Percentiles rank a stretch among this genome's conserved stretches.
These are phyloP conservation scores for Boletus subcaerulescens DNA, from an alignment of 768 basidiomycete species.

Conservation along the genomic window DNA sequence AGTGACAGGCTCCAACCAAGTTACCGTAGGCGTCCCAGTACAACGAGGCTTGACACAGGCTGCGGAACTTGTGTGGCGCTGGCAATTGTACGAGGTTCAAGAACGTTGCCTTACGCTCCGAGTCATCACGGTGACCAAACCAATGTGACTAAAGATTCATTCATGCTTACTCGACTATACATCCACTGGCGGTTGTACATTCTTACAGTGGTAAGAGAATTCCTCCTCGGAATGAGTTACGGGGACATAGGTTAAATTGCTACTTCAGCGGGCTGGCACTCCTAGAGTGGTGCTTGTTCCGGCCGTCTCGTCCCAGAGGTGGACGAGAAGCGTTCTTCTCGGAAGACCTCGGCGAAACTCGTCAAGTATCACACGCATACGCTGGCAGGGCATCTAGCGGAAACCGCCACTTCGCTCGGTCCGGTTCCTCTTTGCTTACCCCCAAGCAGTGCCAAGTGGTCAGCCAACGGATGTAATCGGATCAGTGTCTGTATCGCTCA, in stretches of 20 bases:
- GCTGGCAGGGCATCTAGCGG: conserved; percentile 2
- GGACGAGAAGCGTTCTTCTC: conserved; percentile 2
- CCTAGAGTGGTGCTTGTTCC: conserved; percentile 11
- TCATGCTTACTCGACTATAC: background rate
- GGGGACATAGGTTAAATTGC: background rate
- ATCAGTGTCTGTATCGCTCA: conserved; percentile 7
- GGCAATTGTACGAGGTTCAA: background rate
- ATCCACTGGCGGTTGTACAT: background rate
- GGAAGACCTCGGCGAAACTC: conserved; percentile 9
- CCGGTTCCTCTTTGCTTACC: background rate
- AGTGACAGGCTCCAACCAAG: background rate
- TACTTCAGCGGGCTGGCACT: background rate
- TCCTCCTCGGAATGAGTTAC: background rate
- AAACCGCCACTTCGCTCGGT: background rate
- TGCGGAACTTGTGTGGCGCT: background rate
- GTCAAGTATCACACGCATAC: background rate
- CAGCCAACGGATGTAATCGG: conserved; percentile 15
- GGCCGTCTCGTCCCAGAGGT: conserved; percentile 8
- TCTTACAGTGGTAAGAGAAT: background rate
- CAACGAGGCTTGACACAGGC: background rate
- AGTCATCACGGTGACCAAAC: background rate
- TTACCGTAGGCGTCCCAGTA: background rate
- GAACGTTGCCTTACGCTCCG: no score
- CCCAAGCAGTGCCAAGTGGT: background rate
- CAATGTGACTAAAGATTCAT: background rate